phyloP scores from a whole-genome alignment of 371 early-diverging fungal genomes.

The Dichotomocladium elegans region DNA sequence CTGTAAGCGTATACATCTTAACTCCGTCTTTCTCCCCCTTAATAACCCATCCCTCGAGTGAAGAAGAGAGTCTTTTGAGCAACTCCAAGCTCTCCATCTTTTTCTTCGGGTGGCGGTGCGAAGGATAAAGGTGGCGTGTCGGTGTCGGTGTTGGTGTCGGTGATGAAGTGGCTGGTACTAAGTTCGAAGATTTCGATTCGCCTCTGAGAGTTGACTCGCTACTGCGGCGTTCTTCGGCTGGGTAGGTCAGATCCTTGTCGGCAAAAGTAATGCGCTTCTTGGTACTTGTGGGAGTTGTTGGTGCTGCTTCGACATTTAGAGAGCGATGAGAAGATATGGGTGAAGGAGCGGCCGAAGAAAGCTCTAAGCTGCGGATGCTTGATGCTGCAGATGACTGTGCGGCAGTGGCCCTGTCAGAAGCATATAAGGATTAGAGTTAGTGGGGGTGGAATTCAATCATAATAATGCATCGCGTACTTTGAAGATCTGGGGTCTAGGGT shows the following conservation, averaged over 20 bases:
- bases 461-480: not conserved
- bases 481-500: not conserved
- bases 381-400: not conserved
- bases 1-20: not conserved
- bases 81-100: constrained; percentile 11
- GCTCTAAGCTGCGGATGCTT: constrained; percentile 3
- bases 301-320: not conserved
- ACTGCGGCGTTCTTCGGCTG: not conserved
- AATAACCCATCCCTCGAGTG: constrained; percentile 11
- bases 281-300: not conserved
- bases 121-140: constrained; percentile 11
- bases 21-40: constrained; percentile 8
- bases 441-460: not conserved
- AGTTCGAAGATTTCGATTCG: not conserved
- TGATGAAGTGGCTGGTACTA: not conserved
- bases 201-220: not conserved
- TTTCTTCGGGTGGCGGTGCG: constrained; percentile 17
- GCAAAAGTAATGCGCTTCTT: constrained; percentile 39
- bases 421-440: no score
- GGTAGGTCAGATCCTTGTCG: constrained; percentile 16
- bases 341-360: constrained; percentile 2
- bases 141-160: constrained; percentile 1
- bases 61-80: constrained; percentile 15
- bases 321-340: constrained; percentile 20
- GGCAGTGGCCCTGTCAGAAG: not conserved